Evolutionary conservation across 495 filamentous ascomycete genomes (phyloP), one percentile per base, ranked within the genome.

Genomic region (Thozetella sp.): DNA sequence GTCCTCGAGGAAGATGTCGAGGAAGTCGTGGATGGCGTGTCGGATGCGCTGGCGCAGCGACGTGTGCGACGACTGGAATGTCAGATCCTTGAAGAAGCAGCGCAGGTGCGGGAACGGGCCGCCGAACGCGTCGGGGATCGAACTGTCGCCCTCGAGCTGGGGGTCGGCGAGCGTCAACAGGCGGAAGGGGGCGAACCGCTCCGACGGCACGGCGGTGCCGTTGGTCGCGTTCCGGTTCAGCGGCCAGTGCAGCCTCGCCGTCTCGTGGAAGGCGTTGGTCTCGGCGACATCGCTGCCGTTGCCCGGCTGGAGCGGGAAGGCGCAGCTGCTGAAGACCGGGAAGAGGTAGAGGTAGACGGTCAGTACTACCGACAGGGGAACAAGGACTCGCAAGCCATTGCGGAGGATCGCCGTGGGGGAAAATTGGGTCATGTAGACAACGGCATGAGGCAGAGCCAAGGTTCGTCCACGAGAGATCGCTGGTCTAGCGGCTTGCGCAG

Each of bases 111-210:
- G 87, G 27, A 90, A 80, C 25, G 81, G 72, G 56, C 84, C 80
- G 60, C 86, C 79, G 43, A 86, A 78, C 4, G 83, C 76, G 54
- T 83, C 80, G 15, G 84, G 84, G 26, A 97, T 86, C 2, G 90
- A 91, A 15, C 90, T 91, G 70, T 97, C 93, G 64, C 95, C 95
- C 73, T 99, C 95, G 24, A 99, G 83, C 69, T 99, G 95, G 0
- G 95, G 95, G 76, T 99, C 95, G 57, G 89, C 95, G 48, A 99
- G 87, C 13, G 92, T 86, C 23, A 99, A 89, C 2, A 99, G 86
- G 25, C 95, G 83, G 73, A 99, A 97, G 2, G 90, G 90, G 15
- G 86, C 92, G 62, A 72, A 58, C 64, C 73, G 64, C 67, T 66
- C 75, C 67, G 67, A 68, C 22, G 58, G 58, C 43, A 53, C 20